Base-by-base conservation (phyloP, 192 early-diverging fungal species). In the Podila clonocystis region DNA sequence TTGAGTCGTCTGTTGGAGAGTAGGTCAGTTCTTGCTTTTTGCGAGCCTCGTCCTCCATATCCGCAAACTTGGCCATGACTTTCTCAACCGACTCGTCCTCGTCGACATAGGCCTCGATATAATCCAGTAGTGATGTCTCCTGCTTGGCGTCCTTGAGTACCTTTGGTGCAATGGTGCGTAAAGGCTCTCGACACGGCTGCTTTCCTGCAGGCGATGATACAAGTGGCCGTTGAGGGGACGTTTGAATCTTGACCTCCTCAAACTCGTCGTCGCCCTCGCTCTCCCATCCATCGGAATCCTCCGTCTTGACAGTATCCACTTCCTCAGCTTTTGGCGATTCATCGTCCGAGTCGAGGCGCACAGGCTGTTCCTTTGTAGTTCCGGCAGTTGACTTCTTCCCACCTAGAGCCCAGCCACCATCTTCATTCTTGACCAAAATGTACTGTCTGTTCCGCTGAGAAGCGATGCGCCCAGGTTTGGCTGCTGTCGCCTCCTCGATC, bases 341-440 rank as follows among this genome's bases (percentile, higher is more conserved):
- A 15, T 88, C 85, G 38, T 83, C 72, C 5, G 73, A 68, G 34
- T 83, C 82, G 29, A 85, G 33, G 8, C 73, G 60, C 2, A 83
- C 74, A 11, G 74, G 82, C 26, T 79, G 65, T 6, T 73, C 74
- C 19, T 52, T 65, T 63, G 74, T 82, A 13, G 52, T 48, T 28
- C 52, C 63, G 34, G 17, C 30, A 15, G 62, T 80, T 2, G 68
- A 65, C 59, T 68, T 70, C 17, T 62, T 38, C n/a, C 83, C 85
- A 30, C 85, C 77, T 15, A 95, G 67, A 2, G 84, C 89, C 88
- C 95, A 97, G 0, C 94, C 96, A 13, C 84, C 72, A 30, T 93
- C 88, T 38, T 95, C 93, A 59, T 95, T 95, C 70, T 97, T 96
- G 22, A 96, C 85, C 50, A 99, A 72, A 30, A 97, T 80, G 68